Conservation (phyloP, 306 rosid species). For the Oxytropis ochrocephala region DNA sequence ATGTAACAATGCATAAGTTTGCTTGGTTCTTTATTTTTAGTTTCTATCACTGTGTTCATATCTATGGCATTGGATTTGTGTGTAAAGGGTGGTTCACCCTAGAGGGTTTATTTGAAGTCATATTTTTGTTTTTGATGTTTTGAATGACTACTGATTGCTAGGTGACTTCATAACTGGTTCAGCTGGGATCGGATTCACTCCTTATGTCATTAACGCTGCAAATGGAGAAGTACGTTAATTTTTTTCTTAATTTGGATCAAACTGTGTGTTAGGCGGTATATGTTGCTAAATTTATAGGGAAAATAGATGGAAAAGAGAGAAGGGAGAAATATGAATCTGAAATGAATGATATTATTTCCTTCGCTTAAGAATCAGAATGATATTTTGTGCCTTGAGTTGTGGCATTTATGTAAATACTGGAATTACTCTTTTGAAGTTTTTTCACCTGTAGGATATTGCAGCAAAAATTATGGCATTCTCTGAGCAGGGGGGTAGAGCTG, state of each 20-base stretch:
- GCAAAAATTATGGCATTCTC: conserved; percentile 78
- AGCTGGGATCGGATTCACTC: conserved; percentile 85
- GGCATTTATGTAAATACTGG: neutral
- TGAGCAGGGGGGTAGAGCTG: conserved; percentile 72
- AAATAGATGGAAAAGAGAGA: neutral
- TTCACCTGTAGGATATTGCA: conserved; percentile 60
- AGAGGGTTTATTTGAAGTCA: neutral
- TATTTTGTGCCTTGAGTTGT: neutral
- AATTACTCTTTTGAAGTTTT: neutral
- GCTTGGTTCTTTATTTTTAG: neutral
- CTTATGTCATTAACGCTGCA: conserved; percentile 73
- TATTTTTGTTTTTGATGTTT: conserved; percentile 16
- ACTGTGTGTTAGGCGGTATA: neutral
- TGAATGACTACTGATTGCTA: conserved; percentile 34
- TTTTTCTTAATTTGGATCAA: conserved; percentile 1
- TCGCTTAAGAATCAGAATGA: neutral
- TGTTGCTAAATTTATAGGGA: neutral
- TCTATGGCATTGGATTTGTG: neutral
- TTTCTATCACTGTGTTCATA: neutral
- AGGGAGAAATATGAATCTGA: neutral
- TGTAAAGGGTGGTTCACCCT: neutral
- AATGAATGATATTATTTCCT: conserved; percentile 1
- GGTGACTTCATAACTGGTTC: conserved; percentile 76
- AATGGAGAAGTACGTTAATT: conserved; percentile 74
- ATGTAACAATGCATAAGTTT: neutral